Conservation (phyloP, 805 yeast species). For the Kazachstania kunashirensis region DNA sequence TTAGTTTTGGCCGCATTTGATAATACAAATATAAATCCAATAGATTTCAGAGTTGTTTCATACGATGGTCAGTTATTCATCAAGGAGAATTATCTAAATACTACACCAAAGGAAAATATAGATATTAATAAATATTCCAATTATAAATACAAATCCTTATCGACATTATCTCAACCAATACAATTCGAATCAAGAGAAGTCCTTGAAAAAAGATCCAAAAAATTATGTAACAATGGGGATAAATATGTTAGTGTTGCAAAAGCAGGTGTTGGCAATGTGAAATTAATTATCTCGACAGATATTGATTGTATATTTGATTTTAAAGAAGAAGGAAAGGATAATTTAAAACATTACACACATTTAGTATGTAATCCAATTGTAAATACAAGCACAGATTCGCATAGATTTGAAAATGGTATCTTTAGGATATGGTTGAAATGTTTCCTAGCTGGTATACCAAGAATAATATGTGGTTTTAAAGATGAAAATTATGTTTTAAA, state of each 20-base stretch:
- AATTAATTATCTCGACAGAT: constrained; percentile 74
- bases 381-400: constrained; percentile 45
- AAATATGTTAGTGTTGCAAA: constrained; percentile 75
- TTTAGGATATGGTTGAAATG: constrained; percentile 89
- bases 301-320: constrained; percentile 86
- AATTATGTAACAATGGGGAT: constrained; percentile 56
- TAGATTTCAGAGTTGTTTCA: constrained; percentile 52
- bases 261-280: constrained; percentile 71
- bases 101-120: constrained; percentile 8
- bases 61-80: constrained; percentile 72
- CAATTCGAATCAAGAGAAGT: constrained; percentile 51
- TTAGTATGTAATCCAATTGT: constrained; percentile 63
- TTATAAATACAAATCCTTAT: constrained; percentile 74
- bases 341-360: constrained; percentile 71
- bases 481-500: constrained; percentile 58
- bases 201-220: constrained; percentile 56
- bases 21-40: constrained; percentile 38
- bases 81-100: constrained; percentile 30
- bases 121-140: constrained; percentile 49
- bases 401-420: constrained; percentile 64
- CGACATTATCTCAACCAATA: constrained; percentile 73
- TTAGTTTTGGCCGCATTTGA: constrained; percentile 50
- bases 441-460: constrained; percentile 76
- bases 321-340: constrained; percentile 38
- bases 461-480: constrained; percentile 76